These are phyloP conservation scores for Cryptococcus sp. DNA, from an alignment of 1,284 basidiomycete species.

Conservation along the genomic window DNA sequence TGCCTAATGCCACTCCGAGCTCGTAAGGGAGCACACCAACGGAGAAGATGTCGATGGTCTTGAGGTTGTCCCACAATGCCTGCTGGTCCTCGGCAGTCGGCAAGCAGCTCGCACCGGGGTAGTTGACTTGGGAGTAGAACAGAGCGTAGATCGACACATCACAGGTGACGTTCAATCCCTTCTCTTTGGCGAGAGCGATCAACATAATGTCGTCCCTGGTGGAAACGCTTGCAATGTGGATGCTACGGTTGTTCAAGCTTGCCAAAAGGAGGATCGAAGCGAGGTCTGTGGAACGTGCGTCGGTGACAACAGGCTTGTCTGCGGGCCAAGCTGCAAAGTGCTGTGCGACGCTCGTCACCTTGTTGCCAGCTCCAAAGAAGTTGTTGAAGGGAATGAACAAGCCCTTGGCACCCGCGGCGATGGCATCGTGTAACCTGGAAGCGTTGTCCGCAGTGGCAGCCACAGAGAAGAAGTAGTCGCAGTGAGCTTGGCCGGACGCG, in stretches of 20 bases:
- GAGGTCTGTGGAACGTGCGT: conserved; percentile 88
- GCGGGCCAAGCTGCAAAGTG: conserved; percentile 90
- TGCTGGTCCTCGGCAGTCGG: conserved; percentile 79
- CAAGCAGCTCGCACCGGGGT: conserved; percentile 65
- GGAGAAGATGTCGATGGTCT: conserved; percentile 87
- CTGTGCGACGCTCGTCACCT: conserved; percentile 66
- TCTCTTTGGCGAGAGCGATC: conserved; percentile 92
- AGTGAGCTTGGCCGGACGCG: conserved; percentile 67
- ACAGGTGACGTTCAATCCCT: conserved; percentile 91
- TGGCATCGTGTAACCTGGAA: conserved; percentile 67
- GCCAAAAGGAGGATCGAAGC: conserved; percentile 92
- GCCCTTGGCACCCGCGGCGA: conserved; percentile 74
- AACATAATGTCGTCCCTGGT: conserved; percentile 84
- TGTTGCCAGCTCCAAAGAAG: conserved; percentile 59
- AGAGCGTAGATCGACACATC: conserved; percentile 92
- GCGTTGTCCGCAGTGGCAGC: conserved; percentile 73
- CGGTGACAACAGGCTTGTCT: conserved; percentile 90
- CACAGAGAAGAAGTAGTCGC: conserved; percentile 82
- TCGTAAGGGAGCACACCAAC: conserved; percentile 82
- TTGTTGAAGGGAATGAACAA: conserved; percentile 80
- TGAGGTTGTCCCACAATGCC: conserved; percentile 83
- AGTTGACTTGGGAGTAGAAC: conserved; percentile 82
- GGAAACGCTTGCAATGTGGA: conserved; percentile 93
- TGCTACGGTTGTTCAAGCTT: conserved; percentile 82
- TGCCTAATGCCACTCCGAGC: conserved; percentile 68